phyloP scores from a whole-genome alignment of 1,284 basidiomycete genomes.

The Paramarasmius palmivorus region DNA sequence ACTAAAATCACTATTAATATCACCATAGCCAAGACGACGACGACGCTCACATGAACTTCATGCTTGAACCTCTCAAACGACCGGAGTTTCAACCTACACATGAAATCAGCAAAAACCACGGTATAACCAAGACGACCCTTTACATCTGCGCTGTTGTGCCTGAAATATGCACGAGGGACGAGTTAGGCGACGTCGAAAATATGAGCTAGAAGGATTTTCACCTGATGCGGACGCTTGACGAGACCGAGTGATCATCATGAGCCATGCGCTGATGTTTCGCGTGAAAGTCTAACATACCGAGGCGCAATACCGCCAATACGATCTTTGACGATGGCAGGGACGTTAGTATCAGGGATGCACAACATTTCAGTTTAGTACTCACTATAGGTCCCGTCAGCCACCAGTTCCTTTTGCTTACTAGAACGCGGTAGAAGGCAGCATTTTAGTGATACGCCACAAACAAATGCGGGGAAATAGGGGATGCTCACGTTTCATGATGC shows the following conservation, averaged over 20 bases:
- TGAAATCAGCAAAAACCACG: conserved; percentile 4
- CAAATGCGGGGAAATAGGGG: background rate
- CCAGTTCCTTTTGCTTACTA: conserved; percentile 41
- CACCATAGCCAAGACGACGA: background rate
- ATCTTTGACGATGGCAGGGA: too few relatives aligned
- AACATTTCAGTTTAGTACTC: conserved; percentile 14
- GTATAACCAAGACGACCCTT: conserved; percentile 8
- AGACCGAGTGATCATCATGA: conserved; percentile 17
- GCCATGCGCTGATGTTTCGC: background rate
- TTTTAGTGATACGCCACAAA: conserved; percentile 10
- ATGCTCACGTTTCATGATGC: conserved; percentile 34
- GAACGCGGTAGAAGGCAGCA: conserved; percentile 3
- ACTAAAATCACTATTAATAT: conserved; percentile 31
- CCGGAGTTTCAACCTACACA: conserved; percentile 29
- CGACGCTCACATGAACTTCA: conserved; percentile 28
- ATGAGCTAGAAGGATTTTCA: conserved; percentile 4
- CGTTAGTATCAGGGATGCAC: too few relatives aligned
- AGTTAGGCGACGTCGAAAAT: conserved; percentile 6
- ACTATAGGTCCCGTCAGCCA: conserved; percentile 39
- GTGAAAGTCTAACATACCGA: background rate
- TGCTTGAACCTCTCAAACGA: conserved; percentile 32
- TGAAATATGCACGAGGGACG: conserved; percentile 15
- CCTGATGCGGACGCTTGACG: conserved; percentile 22
- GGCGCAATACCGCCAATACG: too few relatives aligned
- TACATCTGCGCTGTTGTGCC: conserved; percentile 42